Base-by-base conservation (phyloP, 306 rosid genomes). In the Lablab purpureus region DNA sequence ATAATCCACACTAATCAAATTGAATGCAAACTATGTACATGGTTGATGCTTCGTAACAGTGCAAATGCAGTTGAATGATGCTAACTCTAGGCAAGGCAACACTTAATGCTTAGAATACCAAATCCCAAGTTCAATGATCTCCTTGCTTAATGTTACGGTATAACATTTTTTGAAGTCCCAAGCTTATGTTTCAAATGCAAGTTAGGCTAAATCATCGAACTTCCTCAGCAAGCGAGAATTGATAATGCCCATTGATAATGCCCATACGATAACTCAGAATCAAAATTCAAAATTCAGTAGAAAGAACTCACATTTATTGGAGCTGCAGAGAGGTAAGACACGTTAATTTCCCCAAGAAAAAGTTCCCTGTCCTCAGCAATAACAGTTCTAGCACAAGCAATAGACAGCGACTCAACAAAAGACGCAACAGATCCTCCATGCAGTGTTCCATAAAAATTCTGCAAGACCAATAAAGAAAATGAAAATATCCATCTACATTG, bases 381-480 rank as follows among this genome's bases (percentile, higher is more conserved):
- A 49, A 85, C 75, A 23, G 85, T 85, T 73, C 85, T 85, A 67
- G 85, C 88, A 51, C 88, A 85, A 49, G 81, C 81, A 73, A 32
- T 59, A 21, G 83, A 32, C 12, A 85, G 18, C 55, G 68, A 9
- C 62, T 81, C 83, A 73, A 43, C 30, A 19, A 63, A 22, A 49
- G 85, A 76, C 0, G 65, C 85, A 81, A 81, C 68, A 50, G 83
- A 56, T 11, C 88, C 85, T 8, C 85, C 88, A 32, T 85, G 88
- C 46, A 85, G 68, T 25, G 55, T 55, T 65, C 40, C 71, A 47
- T 10, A 85, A 27, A 3, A 9, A 58, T 85, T 85, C 88, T 81
- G 83, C 78, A 65, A 54, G 25, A 36, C 45, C 67, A 80, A 46
- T 22, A 3, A 15, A 54, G 47, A 56, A 67, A 47, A 52, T 41